Percentiles rank a stretch among this genome's conserved stretches.
phyloP scores from a whole-genome alignment of 768 basidiomycete genomes.

The Hirschioporus abietinus region DNA sequence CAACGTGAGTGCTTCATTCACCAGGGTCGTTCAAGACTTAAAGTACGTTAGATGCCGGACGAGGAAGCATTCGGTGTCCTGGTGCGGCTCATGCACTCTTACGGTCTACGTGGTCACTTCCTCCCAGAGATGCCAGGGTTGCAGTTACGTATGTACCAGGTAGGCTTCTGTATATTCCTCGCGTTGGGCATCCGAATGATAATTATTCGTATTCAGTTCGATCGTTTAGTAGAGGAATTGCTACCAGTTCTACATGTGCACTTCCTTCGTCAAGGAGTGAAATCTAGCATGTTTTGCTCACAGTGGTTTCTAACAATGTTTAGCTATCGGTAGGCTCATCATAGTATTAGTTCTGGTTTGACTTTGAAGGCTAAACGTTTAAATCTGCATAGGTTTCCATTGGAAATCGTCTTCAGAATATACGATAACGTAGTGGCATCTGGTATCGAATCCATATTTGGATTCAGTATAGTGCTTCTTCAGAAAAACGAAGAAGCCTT shows the following conservation, averaged over 20 bases:
- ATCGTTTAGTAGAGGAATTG: constrained; percentile 88
- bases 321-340: constrained; percentile 69
- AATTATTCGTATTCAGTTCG: constrained; percentile 54
- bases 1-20: constrained; percentile 52
- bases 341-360: background rate
- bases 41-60: constrained; percentile 81
- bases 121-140: constrained; percentile 99
- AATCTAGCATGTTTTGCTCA: constrained; percentile 97
- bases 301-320: constrained; percentile 99
- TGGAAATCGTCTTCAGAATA: constrained; percentile 92
- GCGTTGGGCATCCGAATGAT: constrained; percentile 54
- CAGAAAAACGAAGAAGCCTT: constrained; percentile 82
- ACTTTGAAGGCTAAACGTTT: background rate
- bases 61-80: constrained; percentile 97
- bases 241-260: constrained; percentile 91
- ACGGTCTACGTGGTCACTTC: constrained; percentile 94
- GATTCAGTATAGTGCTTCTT: constrained; percentile 84
- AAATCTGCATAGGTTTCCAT: constrained; percentile 67
- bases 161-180: constrained; percentile 29
- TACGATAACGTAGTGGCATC: constrained; percentile 95
- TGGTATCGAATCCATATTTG: constrained; percentile 95
- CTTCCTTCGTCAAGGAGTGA: constrained; percentile 89
- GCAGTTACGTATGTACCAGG: constrained; percentile 75
- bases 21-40: background rate
- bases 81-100: constrained; percentile 92